These are phyloP conservation scores for Cicer chorassanicum DNA, from an alignment of 306 rosid genomes.

Conservation along the genomic window DNA sequence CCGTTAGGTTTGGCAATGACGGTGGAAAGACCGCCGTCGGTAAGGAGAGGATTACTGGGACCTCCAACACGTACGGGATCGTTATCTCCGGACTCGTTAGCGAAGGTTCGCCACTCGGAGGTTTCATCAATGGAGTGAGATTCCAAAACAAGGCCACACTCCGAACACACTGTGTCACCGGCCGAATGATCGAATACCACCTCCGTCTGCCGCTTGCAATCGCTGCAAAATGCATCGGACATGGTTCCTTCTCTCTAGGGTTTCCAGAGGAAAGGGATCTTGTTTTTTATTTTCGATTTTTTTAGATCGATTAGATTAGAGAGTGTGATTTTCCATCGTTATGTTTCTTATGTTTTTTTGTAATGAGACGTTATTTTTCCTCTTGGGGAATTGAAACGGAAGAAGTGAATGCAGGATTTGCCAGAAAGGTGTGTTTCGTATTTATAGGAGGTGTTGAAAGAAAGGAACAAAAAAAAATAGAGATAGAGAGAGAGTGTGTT, in stretches of 20 bases:
- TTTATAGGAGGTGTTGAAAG: constrained; percentile 25
- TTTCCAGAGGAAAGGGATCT: background rate
- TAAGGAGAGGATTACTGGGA: constrained; percentile 78
- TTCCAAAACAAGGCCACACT: constrained; percentile 90
- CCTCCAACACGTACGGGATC: constrained; percentile 98
- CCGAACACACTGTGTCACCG: constrained; percentile 90
- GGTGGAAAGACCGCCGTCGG: constrained; percentile 89
- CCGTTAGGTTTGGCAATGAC: constrained; percentile 92
- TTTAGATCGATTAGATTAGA: constrained; percentile 20
- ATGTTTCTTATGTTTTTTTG: background rate
- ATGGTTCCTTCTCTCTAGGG: constrained; percentile 46
- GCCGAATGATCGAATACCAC: constrained; percentile 94
- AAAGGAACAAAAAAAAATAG: background rate
- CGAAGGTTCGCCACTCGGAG: constrained; percentile 93
- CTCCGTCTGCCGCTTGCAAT: constrained; percentile 92
- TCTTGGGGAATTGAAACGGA: background rate
- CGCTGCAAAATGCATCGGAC: constrained; percentile 89
- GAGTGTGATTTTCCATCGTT: background rate
- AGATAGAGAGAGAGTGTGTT: background rate
- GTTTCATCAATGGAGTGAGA: constrained; percentile 95
- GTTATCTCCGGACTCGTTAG: constrained; percentile 93
- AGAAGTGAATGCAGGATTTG: background rate
- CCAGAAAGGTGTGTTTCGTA: background rate
- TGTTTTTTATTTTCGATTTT: background rate
- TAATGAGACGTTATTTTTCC: background rate